These are phyloP conservation scores for Citrus australasica DNA, from an alignment of 345 rosid genomes.

Conservation along the genomic window DNA sequence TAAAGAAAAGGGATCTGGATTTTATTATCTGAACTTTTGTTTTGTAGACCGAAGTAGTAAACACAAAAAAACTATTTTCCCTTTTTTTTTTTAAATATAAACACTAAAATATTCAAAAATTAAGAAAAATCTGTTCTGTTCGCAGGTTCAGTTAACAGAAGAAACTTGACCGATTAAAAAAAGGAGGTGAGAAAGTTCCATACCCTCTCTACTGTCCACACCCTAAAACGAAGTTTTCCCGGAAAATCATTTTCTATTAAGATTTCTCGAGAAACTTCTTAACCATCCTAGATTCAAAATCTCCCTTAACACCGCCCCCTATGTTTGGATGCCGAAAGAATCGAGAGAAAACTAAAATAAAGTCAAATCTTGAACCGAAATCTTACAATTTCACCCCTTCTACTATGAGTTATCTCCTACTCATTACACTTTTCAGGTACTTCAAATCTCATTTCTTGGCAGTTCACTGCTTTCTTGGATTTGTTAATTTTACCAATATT, in stretches of 20 bases:
- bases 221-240: not conserved
- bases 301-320: not conserved
- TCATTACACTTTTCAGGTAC: constrained; percentile 16
- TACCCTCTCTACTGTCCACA: not conserved
- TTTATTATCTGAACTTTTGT: no score
- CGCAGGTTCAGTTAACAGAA: not conserved
- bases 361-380: constrained; percentile 15
- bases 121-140: not conserved
- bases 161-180: not conserved
- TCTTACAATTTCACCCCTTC: not conserved
- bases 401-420: constrained; percentile 12
- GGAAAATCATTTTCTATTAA: not conserved
- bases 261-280: not conserved
- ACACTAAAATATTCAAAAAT: not conserved
- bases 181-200: not conserved
- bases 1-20: no score
- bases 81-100: no score
- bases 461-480: not conserved
- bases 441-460: constrained; percentile 1
- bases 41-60: no score
- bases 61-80: no score
- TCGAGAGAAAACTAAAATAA: constrained; percentile 15
- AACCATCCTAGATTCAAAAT: not conserved
- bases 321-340: constrained; percentile 30
- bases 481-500: not conserved